Base-by-base conservation (phyloP, 2,329 filamentous ascomycete genomes). In the Zymoseptoria brevis region DNA sequence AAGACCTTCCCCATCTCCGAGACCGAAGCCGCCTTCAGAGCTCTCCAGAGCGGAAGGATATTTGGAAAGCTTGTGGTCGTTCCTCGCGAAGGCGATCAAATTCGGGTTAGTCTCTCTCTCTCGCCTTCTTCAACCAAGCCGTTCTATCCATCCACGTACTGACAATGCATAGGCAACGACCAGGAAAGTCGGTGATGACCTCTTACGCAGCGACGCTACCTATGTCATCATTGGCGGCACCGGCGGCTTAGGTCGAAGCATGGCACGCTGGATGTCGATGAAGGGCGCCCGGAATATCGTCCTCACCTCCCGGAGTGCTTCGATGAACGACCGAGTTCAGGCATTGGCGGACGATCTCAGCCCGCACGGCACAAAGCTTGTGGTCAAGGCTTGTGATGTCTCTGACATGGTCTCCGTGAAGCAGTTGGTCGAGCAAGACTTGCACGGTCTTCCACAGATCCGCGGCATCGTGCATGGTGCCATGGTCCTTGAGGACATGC, bases 191-290 rank as follows among this genome's bases (percentile, higher is more conserved):
- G 50, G 50, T 5, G 22, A 51, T 2, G 19, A 22, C n/a, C 50
- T 51, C 1, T 29, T 53, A 7, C 51, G 51, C 13, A 29, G 19
- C 19, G 51, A 53, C 8, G 53, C 45, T 6, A 53, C 55, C 13
- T 60, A 60, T 21, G 16, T 60, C 7, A 26, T 60, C 13, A 50
- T 57, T 35, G 58, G 58, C n/a, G 55, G 58, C 26, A 35, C 50
- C 7, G 58, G 58, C 7, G 58, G 58, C 9, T 50, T 60, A 8
- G 58, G 58, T 16, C 58, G 58, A 8, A 30, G 21, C 11, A 29
- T 60, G 24, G 26, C 54, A 8, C 19, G 35, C 1, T 53, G 50
- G 51, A 53, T 53, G 51, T 24, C 51, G 13, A 24, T 50, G 11
- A 50, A 50, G 16, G 58, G 58, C 11, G 58, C 58, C 8, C 30